A percentile compares a stretch with the other conserved stretches of the same genome.
Evolutionary conservation across 129 eudicot genomes (phyloP).

Genomic region (Arctium lappa): DNA sequence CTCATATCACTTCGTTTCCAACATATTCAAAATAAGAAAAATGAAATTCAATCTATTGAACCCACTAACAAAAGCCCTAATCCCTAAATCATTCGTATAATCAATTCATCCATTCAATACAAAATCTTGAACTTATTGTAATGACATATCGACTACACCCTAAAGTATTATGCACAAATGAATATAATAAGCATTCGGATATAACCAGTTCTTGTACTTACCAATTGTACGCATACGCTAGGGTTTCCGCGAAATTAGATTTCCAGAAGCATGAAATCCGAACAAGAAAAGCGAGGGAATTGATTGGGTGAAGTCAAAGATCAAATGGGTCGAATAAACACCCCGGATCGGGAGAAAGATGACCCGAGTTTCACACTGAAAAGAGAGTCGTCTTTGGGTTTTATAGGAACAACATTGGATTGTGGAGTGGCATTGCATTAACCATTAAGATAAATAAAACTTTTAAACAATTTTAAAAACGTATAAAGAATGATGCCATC

Average conservation of each 20-base stretch:
- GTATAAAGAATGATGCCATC: neutral
- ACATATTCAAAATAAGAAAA: neutral
- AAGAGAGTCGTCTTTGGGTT: neutral
- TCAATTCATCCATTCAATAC: constrained; percentile 5
- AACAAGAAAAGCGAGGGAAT: constrained; percentile 2
- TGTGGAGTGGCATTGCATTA: neutral
- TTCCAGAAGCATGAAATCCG: neutral
- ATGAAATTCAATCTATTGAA: constrained; percentile 1
- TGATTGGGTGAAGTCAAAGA: neutral
- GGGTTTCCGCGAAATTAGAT: constrained; percentile 15
- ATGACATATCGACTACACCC: neutral
- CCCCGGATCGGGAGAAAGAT: constrained; percentile 12
- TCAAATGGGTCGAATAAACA: constrained; percentile 5
- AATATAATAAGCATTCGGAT: neutral
- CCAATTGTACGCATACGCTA: constrained; percentile 2
- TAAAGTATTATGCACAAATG: neutral
- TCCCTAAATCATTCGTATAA: neutral
- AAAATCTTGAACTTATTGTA: neutral
- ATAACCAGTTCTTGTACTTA: neutral
- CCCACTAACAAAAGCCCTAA: constrained; percentile 11
- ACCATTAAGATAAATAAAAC: no score
- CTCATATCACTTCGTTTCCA: constrained; percentile 44
- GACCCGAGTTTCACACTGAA: constrained; percentile 7
- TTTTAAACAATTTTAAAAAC: no score
- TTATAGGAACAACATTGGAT: neutral